Evolutionary conservation across 2,329 filamentous ascomycete species (phyloP), one percentile per base, ranked within the genome.

Genomic region (Aspergillus terreus): DNA sequence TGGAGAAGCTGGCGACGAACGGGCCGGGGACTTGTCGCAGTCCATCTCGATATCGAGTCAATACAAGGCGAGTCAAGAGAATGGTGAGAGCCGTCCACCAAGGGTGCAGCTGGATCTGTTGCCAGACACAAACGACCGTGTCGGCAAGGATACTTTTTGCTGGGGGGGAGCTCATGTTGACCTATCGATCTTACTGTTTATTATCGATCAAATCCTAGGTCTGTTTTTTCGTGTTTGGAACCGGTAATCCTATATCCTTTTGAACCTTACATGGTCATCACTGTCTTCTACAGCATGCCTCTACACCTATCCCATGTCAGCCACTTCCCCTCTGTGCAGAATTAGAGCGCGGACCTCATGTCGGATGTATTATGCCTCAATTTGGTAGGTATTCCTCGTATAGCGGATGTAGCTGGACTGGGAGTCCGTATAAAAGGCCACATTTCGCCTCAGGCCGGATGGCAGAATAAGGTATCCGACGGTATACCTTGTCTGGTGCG

Each of bases 21-120:
- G 47, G 47, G 9, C 47, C 47, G 4, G 47, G 47, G 32, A 50
- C 40, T 17, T 23, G 17, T 10, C 33, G 14, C 36, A 53, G 43
- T 7, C 23, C 43, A 32, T 30, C 11, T 12, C 15, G 11, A 17
- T n/a, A 40, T 17, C 36, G 36, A 17, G 11, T 40, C 12, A 14
- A 7, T n/a, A 40, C n/a, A 12, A 40, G 36, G 15, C 36, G 36
- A 9, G 32, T 33, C 3, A 33, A 9, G 32, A 33, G 32, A 33
- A 33, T 33, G 32, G 32, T 33, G 32, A 33, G 32, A 33, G 32
- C 32, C 32, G 32, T 33, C 32, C 32, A 33, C 32, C 32, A 33
- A 9, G 32, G 32, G 32, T 33, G 32, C 14, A 33, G 32, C 14
- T 33, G 32, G 32, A 33, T 33, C 9, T 33, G 32, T 33, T 33